phyloP scores from a whole-genome alignment of 2,329 filamentous ascomycete genomes.

The Ophiostoma montium region DNA sequence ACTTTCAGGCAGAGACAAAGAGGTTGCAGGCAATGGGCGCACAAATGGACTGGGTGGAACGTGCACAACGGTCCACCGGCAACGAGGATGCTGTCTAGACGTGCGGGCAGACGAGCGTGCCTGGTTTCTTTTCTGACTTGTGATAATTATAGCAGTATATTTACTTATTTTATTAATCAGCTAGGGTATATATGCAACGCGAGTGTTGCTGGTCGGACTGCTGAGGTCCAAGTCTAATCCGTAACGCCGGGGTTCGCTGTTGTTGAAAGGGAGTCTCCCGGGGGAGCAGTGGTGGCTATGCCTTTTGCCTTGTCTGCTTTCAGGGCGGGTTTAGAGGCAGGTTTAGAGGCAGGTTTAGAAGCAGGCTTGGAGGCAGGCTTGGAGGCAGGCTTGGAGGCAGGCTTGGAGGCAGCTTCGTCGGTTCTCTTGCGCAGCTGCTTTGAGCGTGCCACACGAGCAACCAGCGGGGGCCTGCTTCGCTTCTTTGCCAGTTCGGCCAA shows the following conservation, averaged over 20 bases:
- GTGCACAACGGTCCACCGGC: not conserved
- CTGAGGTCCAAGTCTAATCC: too few relatives aligned
- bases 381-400: not conserved
- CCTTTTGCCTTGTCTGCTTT: not conserved
- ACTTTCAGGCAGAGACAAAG: conserved; percentile 6
- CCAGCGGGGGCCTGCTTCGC: not conserved
- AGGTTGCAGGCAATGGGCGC: not conserved
- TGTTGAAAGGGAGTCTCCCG: too few relatives aligned
- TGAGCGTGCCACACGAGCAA: not conserved
- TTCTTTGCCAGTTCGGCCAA: not conserved
- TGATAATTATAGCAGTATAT: not conserved
- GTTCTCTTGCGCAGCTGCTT: not conserved
- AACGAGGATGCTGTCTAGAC: not conserved
- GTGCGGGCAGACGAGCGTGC: too few relatives aligned
- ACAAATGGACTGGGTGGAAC: not conserved
- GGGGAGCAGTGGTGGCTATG: too few relatives aligned
- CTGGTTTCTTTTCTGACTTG: not conserved
- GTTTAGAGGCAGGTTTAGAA: not conserved
- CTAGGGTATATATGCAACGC: too few relatives aligned
- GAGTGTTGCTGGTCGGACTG: too few relatives aligned
- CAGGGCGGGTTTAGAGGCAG: not conserved
- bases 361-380: not conserved
- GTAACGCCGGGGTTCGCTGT: too few relatives aligned
- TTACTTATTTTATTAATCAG: not conserved
- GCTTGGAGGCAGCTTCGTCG: not conserved